Conservation (phyloP, 257 asterid genomes). For the Nyctanthes arbortristis region DNA sequence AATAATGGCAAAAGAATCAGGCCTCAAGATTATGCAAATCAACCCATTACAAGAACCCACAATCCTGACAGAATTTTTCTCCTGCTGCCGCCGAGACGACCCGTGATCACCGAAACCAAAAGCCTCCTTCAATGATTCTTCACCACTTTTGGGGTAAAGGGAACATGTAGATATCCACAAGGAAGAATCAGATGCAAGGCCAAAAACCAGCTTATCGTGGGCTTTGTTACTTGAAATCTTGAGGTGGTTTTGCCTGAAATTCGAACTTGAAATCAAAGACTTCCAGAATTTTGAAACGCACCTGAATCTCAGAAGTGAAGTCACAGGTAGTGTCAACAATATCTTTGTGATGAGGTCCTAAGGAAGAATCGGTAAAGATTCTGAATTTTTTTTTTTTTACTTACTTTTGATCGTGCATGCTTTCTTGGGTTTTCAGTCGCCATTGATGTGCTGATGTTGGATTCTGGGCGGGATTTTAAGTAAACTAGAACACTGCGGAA, state of each 20-base stretch:
- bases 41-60: conserved; percentile 34
- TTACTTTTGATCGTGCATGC: too few relatives aligned
- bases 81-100: background rate
- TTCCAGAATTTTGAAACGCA: conserved; percentile 33
- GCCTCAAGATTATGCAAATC: conserved; percentile 17
- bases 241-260: conserved; percentile 21
- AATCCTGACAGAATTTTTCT: background rate
- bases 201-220: conserved; percentile 10
- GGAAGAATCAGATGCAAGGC: background rate
- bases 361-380: conserved; percentile 9
- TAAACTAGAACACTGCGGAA: background rate
- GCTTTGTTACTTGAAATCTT: background rate
- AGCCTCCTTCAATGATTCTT: background rate
- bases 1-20: background rate
- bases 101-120: background rate
- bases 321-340: conserved; percentile 27
- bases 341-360: conserved; percentile 29
- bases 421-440: background rate
- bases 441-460: background rate
- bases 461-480: too few relatives aligned
- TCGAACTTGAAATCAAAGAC: conserved; percentile 11
- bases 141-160: conserved; percentile 6
- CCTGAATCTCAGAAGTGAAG: conserved; percentile 23
- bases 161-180: conserved; percentile 9
- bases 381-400: too few relatives aligned